phyloP scores from a whole-genome alignment of 768 basidiomycete genomes.

The Boletus subcaerulescens region DNA sequence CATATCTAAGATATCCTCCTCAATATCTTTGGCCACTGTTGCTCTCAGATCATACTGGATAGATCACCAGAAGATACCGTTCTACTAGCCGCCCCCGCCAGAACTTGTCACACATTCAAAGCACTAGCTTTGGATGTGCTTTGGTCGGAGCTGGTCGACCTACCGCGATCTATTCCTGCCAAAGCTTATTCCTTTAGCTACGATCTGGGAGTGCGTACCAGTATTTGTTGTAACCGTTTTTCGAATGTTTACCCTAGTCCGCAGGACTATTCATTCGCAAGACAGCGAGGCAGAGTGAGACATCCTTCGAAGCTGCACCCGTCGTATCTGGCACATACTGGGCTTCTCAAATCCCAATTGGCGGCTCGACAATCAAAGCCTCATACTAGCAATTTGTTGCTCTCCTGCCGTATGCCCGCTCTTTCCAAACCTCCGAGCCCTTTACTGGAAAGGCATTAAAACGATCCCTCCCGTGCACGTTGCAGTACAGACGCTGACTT shows the following conservation, averaged over 20 bases:
- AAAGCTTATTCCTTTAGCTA: background rate
- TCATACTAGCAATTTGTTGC: background rate
- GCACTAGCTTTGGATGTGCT: background rate
- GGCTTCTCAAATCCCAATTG: background rate
- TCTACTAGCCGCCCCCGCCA: background rate
- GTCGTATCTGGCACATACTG: background rate
- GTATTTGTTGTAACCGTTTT: background rate
- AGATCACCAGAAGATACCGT: background rate
- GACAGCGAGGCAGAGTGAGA: constrained; percentile 2
- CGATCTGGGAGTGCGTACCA: background rate
- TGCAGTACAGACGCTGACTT: background rate
- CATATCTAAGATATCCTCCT: background rate
- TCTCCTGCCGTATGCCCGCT: background rate
- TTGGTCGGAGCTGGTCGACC: background rate
- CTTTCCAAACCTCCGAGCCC: background rate
- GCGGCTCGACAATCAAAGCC: background rate
- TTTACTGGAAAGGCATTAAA: background rate
- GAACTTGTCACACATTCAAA: background rate
- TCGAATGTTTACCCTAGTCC: background rate
- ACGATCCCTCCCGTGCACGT: background rate
- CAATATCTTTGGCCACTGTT: background rate
- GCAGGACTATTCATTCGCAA: background rate
- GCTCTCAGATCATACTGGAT: background rate
- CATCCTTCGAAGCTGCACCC: constrained; percentile 1
- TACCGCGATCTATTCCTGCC: background rate